Base-by-base conservation (phyloP, 768 basidiomycete genomes). In the Gloeopeniophorella convolvens region DNA sequence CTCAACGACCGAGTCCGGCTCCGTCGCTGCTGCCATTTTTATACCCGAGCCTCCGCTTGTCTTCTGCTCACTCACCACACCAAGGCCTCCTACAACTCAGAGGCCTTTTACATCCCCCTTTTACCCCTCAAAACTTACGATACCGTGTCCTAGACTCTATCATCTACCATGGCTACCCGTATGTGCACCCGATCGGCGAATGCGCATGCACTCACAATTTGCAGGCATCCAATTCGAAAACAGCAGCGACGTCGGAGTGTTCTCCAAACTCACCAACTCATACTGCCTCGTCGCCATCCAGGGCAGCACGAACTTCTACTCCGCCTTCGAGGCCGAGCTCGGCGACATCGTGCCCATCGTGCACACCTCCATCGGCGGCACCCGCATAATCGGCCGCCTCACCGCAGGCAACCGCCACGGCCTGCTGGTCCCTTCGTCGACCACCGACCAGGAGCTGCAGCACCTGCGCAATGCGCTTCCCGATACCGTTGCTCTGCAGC, bases 341-440 rank as follows among this genome's bases (percentile, higher is more conserved):
- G 82, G 81, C 50, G 95, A 95, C 63, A 84, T 96, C 50, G 77
- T 97, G 63, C 95, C 95, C 51, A 89, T 98, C 71, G 88, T 98
- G 44, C 91, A 97, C 73, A 92, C 94, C 16, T 89, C 82, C 64
- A 95, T 98, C 66, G 91, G 79, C 24, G 95, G 95, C 15, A 97
- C 90, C 11, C 82, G 95, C 48, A 96, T 98, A 61, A 70, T 99
- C 55, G 95, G 95, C 18, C 80, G 96, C 51, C 67, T 99, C 63
- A 90, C 91, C 44, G 92, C 93, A 87, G 92, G 93, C 50, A 99
- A 99, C 72, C 82, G 91, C 57, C 94, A 99, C 67, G 96, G 96
- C 48, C 81, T 99, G 24, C 89, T 99, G 53, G 91, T 99, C 20
- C 96, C 96, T 8, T 83, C 89, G 45, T 83, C 92, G 47, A 94